These are phyloP conservation scores for Euphorbia celastroides DNA, from an alignment of 441 rosid species.

Conservation along the genomic window DNA sequence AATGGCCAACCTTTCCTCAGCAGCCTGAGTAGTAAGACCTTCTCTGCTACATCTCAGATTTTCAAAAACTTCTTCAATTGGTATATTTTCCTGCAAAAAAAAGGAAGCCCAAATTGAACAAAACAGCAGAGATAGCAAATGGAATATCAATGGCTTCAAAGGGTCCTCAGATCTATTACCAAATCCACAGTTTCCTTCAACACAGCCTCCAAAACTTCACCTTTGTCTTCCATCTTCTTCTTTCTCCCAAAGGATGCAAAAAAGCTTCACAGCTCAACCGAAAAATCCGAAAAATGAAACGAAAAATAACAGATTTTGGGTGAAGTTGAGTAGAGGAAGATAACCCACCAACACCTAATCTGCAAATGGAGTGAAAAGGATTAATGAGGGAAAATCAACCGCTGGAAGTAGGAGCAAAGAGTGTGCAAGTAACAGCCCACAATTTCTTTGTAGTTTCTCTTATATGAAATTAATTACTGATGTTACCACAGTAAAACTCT, in stretches of 20 bases:
- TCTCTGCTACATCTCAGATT: slow-evolving; percentile 82
- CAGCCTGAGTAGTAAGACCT: slow-evolving; percentile 66
- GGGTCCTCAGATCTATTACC: slow-evolving; percentile 66
- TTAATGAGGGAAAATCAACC: slow-evolving; percentile 28
- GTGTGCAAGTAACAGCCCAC: slow-evolving; percentile 24
- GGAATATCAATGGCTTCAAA: slow-evolving; percentile 24
- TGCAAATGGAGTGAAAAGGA: slow-evolving; percentile 15
- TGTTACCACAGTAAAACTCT: not conserved
- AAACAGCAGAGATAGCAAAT: not conserved
- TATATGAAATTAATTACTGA: not conserved
- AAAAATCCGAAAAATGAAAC: not conserved
- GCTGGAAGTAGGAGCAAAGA: slow-evolving; percentile 28
- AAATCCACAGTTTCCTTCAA: slow-evolving; percentile 90
- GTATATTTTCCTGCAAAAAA: slow-evolving; percentile 72
- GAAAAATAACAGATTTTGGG: slow-evolving; percentile 6
- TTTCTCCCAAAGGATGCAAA: not conserved
- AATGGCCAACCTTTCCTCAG: slow-evolving; percentile 73
- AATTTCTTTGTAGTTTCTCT: slow-evolving; percentile 3
- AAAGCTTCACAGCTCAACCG: slow-evolving; percentile 18
- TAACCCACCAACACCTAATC: slow-evolving; percentile 31
- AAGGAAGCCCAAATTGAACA: slow-evolving; percentile 7
- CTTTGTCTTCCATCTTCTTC: slow-evolving; percentile 53
- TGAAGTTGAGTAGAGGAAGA: not conserved
- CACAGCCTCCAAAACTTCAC: slow-evolving; percentile 76
- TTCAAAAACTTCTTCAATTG: slow-evolving; percentile 90